A percentile compares a stretch with the other conserved stretches of the same genome.
These are phyloP conservation scores for Pestalotiopsis sp. DNA, from an alignment of 2,329 filamentous ascomycete species.

Conservation along the genomic window DNA sequence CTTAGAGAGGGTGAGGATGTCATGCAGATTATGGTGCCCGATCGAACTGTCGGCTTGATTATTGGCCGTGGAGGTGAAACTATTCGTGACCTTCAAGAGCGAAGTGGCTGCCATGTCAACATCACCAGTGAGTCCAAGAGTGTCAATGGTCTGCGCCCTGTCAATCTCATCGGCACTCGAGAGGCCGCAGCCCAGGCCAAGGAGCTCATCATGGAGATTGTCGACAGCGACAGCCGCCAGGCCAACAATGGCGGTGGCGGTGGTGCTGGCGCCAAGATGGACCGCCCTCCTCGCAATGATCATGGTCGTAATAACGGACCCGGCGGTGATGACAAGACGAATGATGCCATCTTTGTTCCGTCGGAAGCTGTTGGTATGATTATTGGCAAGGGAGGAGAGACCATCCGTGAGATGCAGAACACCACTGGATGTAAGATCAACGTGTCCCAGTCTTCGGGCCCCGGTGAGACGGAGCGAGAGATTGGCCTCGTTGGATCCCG, in stretches of 20 bases:
- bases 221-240: slow-evolving; percentile 82
- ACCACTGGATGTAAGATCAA: slow-evolving; percentile 93
- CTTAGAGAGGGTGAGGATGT: slow-evolving; percentile 81
- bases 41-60: slow-evolving; percentile 89
- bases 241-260: slow-evolving; percentile 34
- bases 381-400: slow-evolving; percentile 92
- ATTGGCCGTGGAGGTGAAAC: slow-evolving; percentile 94
- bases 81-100: slow-evolving; percentile 88
- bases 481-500: slow-evolving; percentile 82
- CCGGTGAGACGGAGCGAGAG: slow-evolving; percentile 79
- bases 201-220: slow-evolving; percentile 89
- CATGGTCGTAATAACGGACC: slow-evolving; percentile 44
- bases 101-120: slow-evolving; percentile 93
- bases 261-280: slow-evolving; percentile 33
- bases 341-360: slow-evolving; percentile 82
- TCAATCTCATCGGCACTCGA: slow-evolving; percentile 83
- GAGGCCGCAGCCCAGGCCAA: slow-evolving; percentile 78
- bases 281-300: slow-evolving; percentile 38
- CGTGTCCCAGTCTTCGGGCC: slow-evolving; percentile 79
- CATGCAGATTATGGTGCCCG: slow-evolving; percentile 92
- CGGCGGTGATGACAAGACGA: slow-evolving; percentile 66
- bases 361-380: slow-evolving; percentile 96
- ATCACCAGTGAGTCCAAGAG: slow-evolving; percentile 94
- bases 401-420: slow-evolving; percentile 91
- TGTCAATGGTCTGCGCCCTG: slow-evolving; percentile 84